A percentile compares a stretch with the other conserved stretches of the same genome.
These are phyloP conservation scores for Fraxinus quadrangulata DNA, from an alignment of 257 asterid species.

Conservation along the genomic window DNA sequence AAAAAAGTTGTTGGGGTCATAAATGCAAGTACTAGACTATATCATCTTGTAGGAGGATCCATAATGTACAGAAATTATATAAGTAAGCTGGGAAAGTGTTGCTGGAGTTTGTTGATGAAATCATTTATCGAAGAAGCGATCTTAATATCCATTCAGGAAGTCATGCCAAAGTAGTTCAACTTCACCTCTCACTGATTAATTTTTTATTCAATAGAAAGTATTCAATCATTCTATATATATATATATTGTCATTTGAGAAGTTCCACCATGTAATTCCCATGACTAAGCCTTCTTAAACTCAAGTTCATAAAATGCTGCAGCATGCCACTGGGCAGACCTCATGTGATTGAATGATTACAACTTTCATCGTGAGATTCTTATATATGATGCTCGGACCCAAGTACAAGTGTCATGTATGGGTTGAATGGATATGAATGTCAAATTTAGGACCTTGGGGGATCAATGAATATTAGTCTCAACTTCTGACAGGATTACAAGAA, in stretches of 20 bases:
- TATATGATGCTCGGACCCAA: background rate
- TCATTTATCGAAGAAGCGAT: slow-evolving; percentile 12
- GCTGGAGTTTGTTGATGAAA: slow-evolving; percentile 17
- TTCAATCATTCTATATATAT: background rate
- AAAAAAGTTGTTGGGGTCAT: background rate
- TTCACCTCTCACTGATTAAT: background rate
- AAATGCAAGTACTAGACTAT: slow-evolving; percentile 1
- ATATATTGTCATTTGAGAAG: background rate
- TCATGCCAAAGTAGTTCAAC: background rate
- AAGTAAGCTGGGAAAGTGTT: slow-evolving; percentile 8
- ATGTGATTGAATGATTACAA: background rate
- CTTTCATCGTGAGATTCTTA: background rate
- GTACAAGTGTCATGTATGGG: background rate
- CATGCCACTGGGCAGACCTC: background rate
- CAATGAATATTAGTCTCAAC: background rate
- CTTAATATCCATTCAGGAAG: slow-evolving; percentile 1
- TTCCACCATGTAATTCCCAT: background rate
- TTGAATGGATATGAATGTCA: background rate
- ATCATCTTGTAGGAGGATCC: background rate
- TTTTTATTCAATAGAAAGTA: background rate
- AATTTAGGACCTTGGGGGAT: background rate
- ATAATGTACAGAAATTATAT: slow-evolving; percentile 17
- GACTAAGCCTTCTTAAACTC: background rate
- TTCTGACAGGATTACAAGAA: background rate
- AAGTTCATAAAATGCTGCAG: background rate